Evolutionary conservation across 2,329 filamentous ascomycete genomes (phyloP).

Genomic region (Podosphaera xanthii): DNA sequence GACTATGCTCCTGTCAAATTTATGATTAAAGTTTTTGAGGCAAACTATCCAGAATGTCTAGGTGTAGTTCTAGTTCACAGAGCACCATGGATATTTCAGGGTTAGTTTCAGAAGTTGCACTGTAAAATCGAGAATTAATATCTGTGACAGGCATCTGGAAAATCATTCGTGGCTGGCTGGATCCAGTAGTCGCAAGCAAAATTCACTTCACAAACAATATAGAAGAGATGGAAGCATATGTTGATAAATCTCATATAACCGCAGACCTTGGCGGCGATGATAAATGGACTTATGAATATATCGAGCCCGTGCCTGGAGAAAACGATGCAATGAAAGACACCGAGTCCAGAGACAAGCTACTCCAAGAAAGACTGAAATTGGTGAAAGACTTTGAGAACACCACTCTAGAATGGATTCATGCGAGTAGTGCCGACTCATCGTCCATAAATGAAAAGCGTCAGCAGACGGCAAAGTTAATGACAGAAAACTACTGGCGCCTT

Average conservation of each 20-base stretch:
- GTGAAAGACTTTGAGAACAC: conserved; percentile 50
- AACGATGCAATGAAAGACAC: conserved; percentile 51
- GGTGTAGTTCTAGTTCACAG: conserved; percentile 86
- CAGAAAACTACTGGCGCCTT: conserved; percentile 64
- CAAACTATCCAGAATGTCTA: conserved; percentile 87
- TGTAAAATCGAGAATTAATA: not conserved
- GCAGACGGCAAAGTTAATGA: conserved; percentile 37
- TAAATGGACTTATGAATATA: conserved; percentile 62
- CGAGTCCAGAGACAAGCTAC: conserved; percentile 36
- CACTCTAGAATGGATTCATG: conserved; percentile 52
- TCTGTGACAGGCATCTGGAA: conserved; percentile 56
- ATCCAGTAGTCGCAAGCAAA: conserved; percentile 85
- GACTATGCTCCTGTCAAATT: conserved; percentile 95
- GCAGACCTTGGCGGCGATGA: conserved; percentile 74
- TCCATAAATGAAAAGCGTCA: conserved; percentile 34
- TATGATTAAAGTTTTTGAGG: conserved; percentile 98
- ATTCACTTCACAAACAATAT: conserved; percentile 76
- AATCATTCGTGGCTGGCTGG: conserved; percentile 86
- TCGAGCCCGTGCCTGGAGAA: conserved; percentile 54
- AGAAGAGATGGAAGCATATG: conserved; percentile 56
- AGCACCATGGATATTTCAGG: conserved; percentile 90
- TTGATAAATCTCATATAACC: conserved; percentile 46
- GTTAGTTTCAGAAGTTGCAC: conserved; percentile 18
- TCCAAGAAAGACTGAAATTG: conserved; percentile 39
- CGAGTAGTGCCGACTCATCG: conserved; percentile 17